Percentiles rank a stretch among this genome's conserved stretches.
Evolutionary conservation across 2,329 filamentous ascomycete genomes (phyloP).

Genomic region (Sphaerulina musiva): DNA sequence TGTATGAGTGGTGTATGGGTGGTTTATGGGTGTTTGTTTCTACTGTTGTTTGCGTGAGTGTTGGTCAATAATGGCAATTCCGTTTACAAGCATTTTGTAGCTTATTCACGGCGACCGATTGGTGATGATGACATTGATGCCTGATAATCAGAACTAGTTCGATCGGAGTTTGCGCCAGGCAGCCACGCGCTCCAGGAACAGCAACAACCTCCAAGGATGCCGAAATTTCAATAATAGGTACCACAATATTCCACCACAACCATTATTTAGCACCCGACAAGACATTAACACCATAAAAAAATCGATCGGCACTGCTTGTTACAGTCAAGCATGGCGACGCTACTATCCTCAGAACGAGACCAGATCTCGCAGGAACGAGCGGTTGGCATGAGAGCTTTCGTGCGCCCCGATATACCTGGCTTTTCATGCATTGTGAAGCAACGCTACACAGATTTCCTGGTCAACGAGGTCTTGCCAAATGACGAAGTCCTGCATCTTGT

Average conservation of each 20-base stretch:
- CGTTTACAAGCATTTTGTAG: background rate
- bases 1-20: background rate
- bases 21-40: no score
- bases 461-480: constrained; percentile 76
- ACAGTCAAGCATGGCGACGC: background rate
- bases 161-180: no score
- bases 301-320: background rate
- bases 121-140: background rate
- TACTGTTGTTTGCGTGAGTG: no score
- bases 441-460: constrained; percentile 84
- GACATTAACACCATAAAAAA: background rate
- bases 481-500: constrained; percentile 69
- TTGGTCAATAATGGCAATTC: no score
- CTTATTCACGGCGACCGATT: background rate
- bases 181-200: no score
- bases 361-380: constrained; percentile 37
- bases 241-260: background rate
- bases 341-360: background rate
- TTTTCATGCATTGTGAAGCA: constrained; percentile 64
- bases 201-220: no score
- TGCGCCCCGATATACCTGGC: constrained; percentile 51
- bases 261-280: background rate
- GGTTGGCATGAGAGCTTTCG: constrained; percentile 58
- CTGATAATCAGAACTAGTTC: background rate
- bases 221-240: no score